Evolutionary conservation across 352 stramenopile genomes (phyloP), one percentile per base, ranked within the genome.

Genomic region (Phytophthora idaei): DNA sequence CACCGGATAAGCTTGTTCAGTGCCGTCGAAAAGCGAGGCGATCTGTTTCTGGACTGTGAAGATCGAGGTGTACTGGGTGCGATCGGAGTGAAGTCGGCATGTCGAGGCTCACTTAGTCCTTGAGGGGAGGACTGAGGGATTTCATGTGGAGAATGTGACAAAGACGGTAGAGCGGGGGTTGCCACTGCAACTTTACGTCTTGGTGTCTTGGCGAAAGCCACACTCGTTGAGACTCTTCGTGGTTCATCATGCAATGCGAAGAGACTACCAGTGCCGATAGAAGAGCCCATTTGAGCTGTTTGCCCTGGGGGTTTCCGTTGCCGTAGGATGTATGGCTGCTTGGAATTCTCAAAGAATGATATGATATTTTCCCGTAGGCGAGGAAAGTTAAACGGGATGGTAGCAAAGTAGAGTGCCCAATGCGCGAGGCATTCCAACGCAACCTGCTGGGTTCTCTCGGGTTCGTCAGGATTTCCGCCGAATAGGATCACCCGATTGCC

Each of bases 351-450:
- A 41, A 93, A 81, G 47, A 76, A 86, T 2, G 67, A 29, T 45
- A 85, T 73, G 17, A 92, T 85, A 37, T 69, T 71, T 12, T 78
- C 71, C n/a, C 85, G 83, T 25, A 93, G 47, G 1, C 69, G 56
- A 7, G 80, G 71, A 58, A 90, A 93, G 45, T 93, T 57, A 21
- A 92, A 73, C 1, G 85, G 83, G 1, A 89, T 66, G 3, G 42
- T 71, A 9, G 80, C 80, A 57, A 93, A 93, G 57, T 85, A 89
- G 31, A 93, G 39, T 3, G 81, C 77, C 3, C 85, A 81, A 4
- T 77, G 61, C 0, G 63, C 61, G 2, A 92, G 59, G 21, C 83
- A 92, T 12, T 83, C 71, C 3, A 75, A 42, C 5, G 72, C 76
- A 14, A 83, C 57, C 1, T 60, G 49, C 21, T 73, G 52, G 0